phyloP scores from a whole-genome alignment of 2,329 filamentous ascomycete genomes.

The Bipolaris gigantea region DNA sequence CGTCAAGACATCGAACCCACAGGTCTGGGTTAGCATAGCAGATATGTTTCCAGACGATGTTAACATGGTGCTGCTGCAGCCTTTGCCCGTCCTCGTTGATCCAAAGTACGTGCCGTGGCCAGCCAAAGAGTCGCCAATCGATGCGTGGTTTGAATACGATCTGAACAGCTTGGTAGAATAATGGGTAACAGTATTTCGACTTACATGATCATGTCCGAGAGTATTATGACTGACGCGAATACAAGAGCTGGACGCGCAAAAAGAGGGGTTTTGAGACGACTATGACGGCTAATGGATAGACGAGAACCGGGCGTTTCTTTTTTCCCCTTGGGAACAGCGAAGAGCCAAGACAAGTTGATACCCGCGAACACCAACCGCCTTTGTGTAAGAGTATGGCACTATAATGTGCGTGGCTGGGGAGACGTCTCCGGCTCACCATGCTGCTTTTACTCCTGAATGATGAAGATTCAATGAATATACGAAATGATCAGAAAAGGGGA shows the following conservation, averaged over 20 bases:
- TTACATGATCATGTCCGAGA: too few relatives aligned
- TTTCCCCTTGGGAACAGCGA: background rate
- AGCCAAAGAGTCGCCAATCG: background rate
- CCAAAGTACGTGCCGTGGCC: conserved; percentile 7
- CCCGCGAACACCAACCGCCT: background rate
- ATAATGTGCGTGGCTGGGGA: background rate
- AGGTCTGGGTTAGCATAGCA: conserved; percentile 7
- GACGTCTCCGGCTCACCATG: background rate
- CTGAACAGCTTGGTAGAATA: background rate
- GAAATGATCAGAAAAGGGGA: too few relatives aligned
- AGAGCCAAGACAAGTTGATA: background rate
- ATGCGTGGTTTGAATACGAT: conserved; percentile 4
- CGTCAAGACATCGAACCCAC: conserved; percentile 6
- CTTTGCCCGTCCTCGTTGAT: background rate
- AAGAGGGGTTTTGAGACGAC: background rate
- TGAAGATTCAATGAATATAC: too few relatives aligned
- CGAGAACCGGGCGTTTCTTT: background rate
- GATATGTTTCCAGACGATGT: conserved; percentile 7
- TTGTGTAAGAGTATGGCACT: background rate
- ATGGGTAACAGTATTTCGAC: too few relatives aligned
- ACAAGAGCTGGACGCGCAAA: background rate
- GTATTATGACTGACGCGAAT: background rate
- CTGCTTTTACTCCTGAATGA: background rate
- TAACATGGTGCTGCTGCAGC: background rate
- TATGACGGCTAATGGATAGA: background rate